Percentiles rank a stretch among this genome's conserved stretches.
Conservation (phyloP, 371 early-diverging fungal species). For the Actinomortierella ambigua region DNA sequence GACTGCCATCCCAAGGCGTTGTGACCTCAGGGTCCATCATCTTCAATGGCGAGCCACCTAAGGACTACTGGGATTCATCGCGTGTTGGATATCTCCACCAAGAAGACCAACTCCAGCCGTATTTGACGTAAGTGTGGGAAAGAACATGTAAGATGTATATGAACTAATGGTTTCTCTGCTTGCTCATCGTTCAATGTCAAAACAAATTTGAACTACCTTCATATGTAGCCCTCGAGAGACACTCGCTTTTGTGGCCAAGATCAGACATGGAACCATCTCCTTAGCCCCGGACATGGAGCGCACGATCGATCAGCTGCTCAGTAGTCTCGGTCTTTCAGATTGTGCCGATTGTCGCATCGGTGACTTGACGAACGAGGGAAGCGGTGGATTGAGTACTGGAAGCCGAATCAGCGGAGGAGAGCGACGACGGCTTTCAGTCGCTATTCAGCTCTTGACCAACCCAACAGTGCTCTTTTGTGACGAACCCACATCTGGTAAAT, state of each 20-base stretch:
- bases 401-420: slow-evolving; percentile 51
- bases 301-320: too few species aligned
- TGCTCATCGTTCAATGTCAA: too few species aligned
- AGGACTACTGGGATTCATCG: slow-evolving; percentile 40
- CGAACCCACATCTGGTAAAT: slow-evolving; percentile 51
- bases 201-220: too few species aligned
- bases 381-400: background rate
- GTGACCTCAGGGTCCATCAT: slow-evolving; percentile 23
- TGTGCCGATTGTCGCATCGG: slow-evolving; percentile 20
- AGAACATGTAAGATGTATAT: background rate
- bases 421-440: slow-evolving; percentile 69
- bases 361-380: slow-evolving; percentile 2
- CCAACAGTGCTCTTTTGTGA: slow-evolving; percentile 51
- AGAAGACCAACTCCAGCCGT: slow-evolving; percentile 38
- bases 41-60: slow-evolving; percentile 38
- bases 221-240: too few species aligned
- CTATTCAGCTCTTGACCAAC: slow-evolving; percentile 63
- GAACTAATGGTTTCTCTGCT: too few species aligned
- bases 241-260: too few species aligned
- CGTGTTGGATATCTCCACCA: slow-evolving; percentile 45
- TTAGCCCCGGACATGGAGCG: too few species aligned
- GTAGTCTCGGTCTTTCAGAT: slow-evolving; percentile 9
- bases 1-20: slow-evolving; percentile 30
- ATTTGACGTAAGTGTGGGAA: slow-evolving; percentile 26
- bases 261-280: too few species aligned